These are phyloP conservation scores for Solanum virginianum DNA, from an alignment of 257 asterid genomes.

Conservation along the genomic window DNA sequence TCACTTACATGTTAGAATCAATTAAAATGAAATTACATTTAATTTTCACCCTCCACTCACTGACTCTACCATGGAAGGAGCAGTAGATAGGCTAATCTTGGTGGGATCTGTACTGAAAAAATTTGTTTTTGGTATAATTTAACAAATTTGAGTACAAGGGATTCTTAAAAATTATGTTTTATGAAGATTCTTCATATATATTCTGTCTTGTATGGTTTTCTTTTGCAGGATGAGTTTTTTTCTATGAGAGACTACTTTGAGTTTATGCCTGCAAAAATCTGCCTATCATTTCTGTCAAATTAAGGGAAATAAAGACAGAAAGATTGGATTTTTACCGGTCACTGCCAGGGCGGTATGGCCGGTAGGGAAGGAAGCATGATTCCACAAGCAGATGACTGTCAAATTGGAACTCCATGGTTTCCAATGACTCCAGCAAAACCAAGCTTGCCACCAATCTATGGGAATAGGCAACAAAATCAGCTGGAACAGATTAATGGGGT, in stretches of 20 bases:
- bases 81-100: neutral
- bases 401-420: slow-evolving; percentile 21
- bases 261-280: neutral
- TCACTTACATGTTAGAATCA: neutral
- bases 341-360: slow-evolving; percentile 29
- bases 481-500: slow-evolving; percentile 2
- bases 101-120: neutral
- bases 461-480: slow-evolving; percentile 11
- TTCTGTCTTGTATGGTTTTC: neutral
- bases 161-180: neutral
- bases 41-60: neutral
- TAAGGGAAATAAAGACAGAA: neutral
- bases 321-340: slow-evolving; percentile 20
- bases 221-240: neutral
- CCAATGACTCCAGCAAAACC: slow-evolving; percentile 61
- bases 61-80: neutral
- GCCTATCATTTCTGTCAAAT: neutral
- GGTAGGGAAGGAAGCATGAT: slow-evolving; percentile 16
- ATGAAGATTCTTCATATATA: neutral
- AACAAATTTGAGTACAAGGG: neutral
- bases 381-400: neutral
- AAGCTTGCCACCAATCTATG: slow-evolving; percentile 25
- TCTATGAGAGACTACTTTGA: neutral
- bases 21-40: neutral
- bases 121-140: neutral